Base-by-base conservation (phyloP, 1,139 yeast genomes). In the Debaryomycetaceae sp. region DNA sequence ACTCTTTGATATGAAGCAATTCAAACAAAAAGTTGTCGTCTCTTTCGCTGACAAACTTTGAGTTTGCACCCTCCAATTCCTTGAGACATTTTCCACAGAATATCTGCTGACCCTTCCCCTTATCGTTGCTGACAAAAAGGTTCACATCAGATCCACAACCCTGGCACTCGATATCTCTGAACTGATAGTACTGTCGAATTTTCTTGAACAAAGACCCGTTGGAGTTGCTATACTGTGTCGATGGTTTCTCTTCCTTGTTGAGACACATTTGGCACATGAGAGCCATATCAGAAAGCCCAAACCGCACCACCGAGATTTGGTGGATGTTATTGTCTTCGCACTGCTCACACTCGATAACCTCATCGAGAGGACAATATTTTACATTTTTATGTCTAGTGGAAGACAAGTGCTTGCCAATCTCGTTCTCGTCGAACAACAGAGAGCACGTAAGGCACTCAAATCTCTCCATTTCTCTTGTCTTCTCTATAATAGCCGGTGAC, bases 271-370 rank as follows among this genome's bases (percentile, higher is more conserved):
- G 66, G 56, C 87, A 82, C 24, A 80, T 55, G 47, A 80, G 60
- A 0, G 74, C 60, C 75, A 81, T 75, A 51, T 78, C 83, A 20
- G 75, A 70, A 22, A 82, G 77, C 1, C 83, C 86, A 57, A 71
- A 78, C 40, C 86, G 59, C 6, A 76, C 63, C 37, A 82, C 67
- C 42, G 67, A 69, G 42, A 81, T 61, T 52, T 76, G 78, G 56
- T 80, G 85, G 39, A 82, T 70, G 55, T 80, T 81, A 40, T 68
- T 56, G 54, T 79, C 80, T 20, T 69, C 70, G 59, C 87, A 81
- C 39, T 75, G 78, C 55, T 80, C 85, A 59, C 87, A 82, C 49
- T 68, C 72, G 8, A 82, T 57, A 8, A 62, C 58, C 52, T 80
- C 83, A 30, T 65, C 70, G 4, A 63, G 50, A 0, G 54, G 45